Percentiles rank a stretch among this genome's conserved stretches.
These are phyloP conservation scores for Colletotrichum gigasporum DNA, from an alignment of 2,329 filamentous ascomycete species.

Conservation along the genomic window DNA sequence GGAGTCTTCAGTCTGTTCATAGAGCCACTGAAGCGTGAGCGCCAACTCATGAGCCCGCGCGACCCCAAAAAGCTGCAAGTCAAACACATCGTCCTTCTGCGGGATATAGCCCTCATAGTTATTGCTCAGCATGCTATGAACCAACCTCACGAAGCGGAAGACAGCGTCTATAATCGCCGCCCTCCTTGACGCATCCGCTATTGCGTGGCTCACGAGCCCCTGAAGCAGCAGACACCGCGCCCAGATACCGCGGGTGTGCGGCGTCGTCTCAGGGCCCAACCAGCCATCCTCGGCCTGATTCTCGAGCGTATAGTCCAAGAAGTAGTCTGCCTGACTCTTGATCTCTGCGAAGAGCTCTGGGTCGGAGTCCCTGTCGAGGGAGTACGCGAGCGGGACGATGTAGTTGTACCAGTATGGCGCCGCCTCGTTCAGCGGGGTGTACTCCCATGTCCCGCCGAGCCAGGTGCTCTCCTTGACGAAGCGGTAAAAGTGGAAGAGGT, in stretches of 20 bases:
- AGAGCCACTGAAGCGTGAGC: conserved; percentile 51
- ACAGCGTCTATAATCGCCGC: conserved; percentile 57
- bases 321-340: conserved; percentile 38
- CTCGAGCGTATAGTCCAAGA: conserved; percentile 56
- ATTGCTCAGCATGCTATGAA: conserved; percentile 63
- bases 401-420: conserved; percentile 70
- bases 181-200: conserved; percentile 55
- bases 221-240: conserved; percentile 60
- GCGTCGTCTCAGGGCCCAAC: conserved; percentile 60
- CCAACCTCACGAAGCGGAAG: conserved; percentile 58
- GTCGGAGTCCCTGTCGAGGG: conserved; percentile 48
- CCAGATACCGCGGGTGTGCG: conserved; percentile 59
- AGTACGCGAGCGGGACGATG: conserved; percentile 64
- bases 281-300: conserved; percentile 64
- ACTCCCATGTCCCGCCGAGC: conserved; percentile 59
- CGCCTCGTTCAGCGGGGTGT: conserved; percentile 64
- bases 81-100: conserved; percentile 52
- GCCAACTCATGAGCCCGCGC: conserved; percentile 50
- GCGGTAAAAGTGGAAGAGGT: conserved; percentile 62
- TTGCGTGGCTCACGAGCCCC: conserved; percentile 54
- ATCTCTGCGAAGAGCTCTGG: not conserved
- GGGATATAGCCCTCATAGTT: conserved; percentile 60
- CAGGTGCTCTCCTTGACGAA: conserved; percentile 61
- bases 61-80: conserved; percentile 44
- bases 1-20: conserved; percentile 43